phyloP scores from a whole-genome alignment of 2,329 filamentous ascomycete genomes.

The Nemania sp. region DNA sequence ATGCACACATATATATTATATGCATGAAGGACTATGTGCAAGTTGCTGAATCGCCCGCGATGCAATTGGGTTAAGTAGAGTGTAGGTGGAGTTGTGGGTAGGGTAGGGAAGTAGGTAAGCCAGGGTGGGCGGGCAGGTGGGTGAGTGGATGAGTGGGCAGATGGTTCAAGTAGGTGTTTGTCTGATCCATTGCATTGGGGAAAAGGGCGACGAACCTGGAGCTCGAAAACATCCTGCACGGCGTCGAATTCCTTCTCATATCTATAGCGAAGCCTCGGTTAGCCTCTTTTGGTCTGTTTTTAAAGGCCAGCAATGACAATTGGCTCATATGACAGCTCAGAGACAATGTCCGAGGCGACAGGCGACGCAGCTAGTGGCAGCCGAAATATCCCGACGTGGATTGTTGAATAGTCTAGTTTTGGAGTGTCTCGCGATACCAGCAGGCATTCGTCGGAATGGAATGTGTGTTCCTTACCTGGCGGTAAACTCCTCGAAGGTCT shows the following conservation, averaged over 20 bases:
- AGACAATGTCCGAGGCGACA: constrained; percentile 14
- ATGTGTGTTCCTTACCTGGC: constrained; percentile 80
- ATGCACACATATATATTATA: background rate
- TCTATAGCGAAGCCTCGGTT: constrained; percentile 65
- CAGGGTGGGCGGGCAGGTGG: too few species aligned
- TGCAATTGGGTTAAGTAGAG: constrained; percentile 20
- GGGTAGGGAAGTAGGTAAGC: background rate
- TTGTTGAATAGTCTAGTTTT: background rate
- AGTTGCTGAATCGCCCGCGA: constrained; percentile 7
- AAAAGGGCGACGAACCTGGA: constrained; percentile 76
- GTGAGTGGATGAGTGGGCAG: background rate
- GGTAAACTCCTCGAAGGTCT: constrained; percentile 99
- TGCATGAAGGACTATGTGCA: background rate
- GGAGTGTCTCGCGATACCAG: background rate
- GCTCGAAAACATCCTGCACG: constrained; percentile 99
- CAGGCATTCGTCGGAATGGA: background rate
- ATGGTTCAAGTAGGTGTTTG: constrained; percentile 1
- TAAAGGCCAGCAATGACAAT: constrained; percentile 38
- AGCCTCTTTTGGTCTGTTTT: constrained; percentile 52
- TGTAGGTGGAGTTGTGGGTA: constrained; percentile 24
- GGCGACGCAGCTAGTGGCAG: background rate
- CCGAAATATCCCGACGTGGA: constrained; percentile 25
- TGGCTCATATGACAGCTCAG: constrained; percentile 41
- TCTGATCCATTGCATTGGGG: background rate
- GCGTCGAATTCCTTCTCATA: constrained; percentile 99